Percentiles rank a stretch among this genome's conserved stretches.
Evolutionary conservation across 331 rosid species (phyloP).

Genomic region (Pyrus hybrid): DNA sequence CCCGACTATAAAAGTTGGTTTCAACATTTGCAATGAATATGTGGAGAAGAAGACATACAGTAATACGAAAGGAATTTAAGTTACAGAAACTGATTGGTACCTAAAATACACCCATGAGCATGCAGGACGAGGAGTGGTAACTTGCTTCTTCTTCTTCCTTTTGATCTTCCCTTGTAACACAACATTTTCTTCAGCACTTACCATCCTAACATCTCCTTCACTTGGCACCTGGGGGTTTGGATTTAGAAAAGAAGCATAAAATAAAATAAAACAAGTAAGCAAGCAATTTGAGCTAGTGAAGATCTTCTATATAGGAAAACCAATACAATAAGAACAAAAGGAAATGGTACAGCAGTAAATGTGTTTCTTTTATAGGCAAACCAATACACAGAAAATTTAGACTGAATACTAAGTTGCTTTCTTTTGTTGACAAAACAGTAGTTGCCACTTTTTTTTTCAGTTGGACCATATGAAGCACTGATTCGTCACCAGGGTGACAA

Average conservation of each 20-base stretch:
- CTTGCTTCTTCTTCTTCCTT: constrained; percentile 19
- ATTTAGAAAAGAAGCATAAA: neutral
- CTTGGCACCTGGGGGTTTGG: neutral
- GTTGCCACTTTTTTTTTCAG: no score
- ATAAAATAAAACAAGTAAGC: no score
- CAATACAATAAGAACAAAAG: no score
- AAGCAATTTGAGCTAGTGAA: neutral
- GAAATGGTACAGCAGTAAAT: no score
- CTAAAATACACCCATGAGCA: constrained; percentile 40
- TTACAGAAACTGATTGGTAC: constrained; percentile 1
- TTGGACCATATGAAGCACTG: no score
- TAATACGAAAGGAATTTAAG: neutral
- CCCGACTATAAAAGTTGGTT: constrained; percentile 16
- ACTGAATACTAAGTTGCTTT: no score
- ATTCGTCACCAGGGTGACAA: no score
- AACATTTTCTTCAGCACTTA: constrained; percentile 2
- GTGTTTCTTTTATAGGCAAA: no score
- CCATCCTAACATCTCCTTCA: constrained; percentile 11
- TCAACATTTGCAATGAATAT: neutral
- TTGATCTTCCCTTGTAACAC: constrained; percentile 13
- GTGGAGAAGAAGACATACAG: neutral
- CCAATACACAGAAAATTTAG: no score
- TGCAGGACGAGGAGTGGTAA: constrained; percentile 27
- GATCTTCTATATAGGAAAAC: no score
- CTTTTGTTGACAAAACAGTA: no score